Conservation (phyloP, 805 yeast genomes). For the Yamadazyma philogaea region DNA sequence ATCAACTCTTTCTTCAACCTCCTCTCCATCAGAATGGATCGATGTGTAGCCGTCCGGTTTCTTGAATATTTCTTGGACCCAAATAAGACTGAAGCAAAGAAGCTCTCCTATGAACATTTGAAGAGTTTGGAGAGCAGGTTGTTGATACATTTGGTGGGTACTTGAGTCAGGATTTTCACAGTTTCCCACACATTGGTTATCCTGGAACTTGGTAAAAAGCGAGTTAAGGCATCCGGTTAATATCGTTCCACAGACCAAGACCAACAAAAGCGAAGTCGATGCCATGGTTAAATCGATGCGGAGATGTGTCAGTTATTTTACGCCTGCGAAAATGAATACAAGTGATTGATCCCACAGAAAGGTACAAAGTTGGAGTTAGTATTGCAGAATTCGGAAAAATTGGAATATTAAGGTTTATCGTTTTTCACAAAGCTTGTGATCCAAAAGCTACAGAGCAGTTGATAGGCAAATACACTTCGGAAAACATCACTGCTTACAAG, state of each 20-base stretch:
- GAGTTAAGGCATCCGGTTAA: conserved; percentile 72
- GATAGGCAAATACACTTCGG: too few species aligned
- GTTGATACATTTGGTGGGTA: conserved; percentile 56
- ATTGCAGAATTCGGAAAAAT: too few species aligned
- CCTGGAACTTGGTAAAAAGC: conserved; percentile 70
- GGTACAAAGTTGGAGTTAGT: too few species aligned
- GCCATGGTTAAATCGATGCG: conserved; percentile 2
- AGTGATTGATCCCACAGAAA: too few species aligned
- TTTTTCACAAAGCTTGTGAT: too few species aligned
- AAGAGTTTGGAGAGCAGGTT: conserved; percentile 74
- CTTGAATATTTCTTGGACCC: not conserved
- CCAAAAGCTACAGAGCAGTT: too few species aligned
- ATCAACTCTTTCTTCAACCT: conserved; percentile 1
- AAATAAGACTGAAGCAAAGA: conserved; percentile 31
- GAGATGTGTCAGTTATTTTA: too few species aligned
- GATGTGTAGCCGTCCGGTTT: conserved; percentile 9
- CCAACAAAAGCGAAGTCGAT: conserved; percentile 3
- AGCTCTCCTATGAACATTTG: conserved; percentile 82
- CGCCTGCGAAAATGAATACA: too few species aligned
- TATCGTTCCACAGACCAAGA: conserved; percentile 46
- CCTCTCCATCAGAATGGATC: conserved; percentile 8
- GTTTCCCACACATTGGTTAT: conserved; percentile 62
- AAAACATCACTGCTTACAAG: too few species aligned
- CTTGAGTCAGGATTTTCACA: conserved; percentile 46
- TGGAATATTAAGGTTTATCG: too few species aligned